Evolutionary conservation across 345 rosid species (phyloP).

Genomic region (Kernera saxatilis): DNA sequence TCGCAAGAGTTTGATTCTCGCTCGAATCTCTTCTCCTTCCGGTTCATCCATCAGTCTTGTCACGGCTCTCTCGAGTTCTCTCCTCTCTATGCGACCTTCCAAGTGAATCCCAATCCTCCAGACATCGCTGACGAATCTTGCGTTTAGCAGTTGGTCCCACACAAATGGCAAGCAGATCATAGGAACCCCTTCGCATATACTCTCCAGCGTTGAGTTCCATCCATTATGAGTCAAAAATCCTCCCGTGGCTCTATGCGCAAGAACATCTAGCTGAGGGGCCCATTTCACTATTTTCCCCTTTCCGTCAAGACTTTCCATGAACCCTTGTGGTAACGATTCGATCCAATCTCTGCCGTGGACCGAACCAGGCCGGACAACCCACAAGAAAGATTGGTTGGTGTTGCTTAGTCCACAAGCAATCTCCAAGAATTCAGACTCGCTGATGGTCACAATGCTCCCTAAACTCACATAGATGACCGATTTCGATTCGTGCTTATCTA

Average conservation of each 20-base stretch:
- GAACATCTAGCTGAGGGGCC: slow-evolving; percentile 42
- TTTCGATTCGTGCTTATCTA: slow-evolving; percentile 30
- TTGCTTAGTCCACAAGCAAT: slow-evolving; percentile 43
- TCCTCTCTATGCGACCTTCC: slow-evolving; percentile 53
- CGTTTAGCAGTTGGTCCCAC: slow-evolving; percentile 56
- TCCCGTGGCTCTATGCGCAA: slow-evolving; percentile 47
- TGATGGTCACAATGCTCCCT: slow-evolving; percentile 37
- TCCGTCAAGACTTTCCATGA: slow-evolving; percentile 26
- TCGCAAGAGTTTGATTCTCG: not conserved
- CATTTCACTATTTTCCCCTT: slow-evolving; percentile 40
- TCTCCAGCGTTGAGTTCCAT: slow-evolving; percentile 81
- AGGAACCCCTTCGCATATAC: slow-evolving; percentile 52
- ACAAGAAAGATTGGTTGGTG: slow-evolving; percentile 38
- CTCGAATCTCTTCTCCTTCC: slow-evolving; percentile 32
- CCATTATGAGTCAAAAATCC: slow-evolving; percentile 69
- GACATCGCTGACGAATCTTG: slow-evolving; percentile 46
- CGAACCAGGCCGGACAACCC: slow-evolving; percentile 40
- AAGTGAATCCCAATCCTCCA: slow-evolving; percentile 70
- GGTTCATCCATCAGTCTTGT: slow-evolving; percentile 53
- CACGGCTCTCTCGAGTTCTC: slow-evolving; percentile 46
- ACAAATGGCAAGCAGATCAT: slow-evolving; percentile 70
- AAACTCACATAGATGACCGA: slow-evolving; percentile 52
- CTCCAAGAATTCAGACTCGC: slow-evolving; percentile 37
- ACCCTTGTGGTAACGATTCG: slow-evolving; percentile 18
- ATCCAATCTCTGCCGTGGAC: slow-evolving; percentile 7